Percentiles rank a stretch among this genome's conserved stretches.
phyloP scores from a whole-genome alignment of 148 eudicot genomes.

The Fallopia convolvulus region DNA sequence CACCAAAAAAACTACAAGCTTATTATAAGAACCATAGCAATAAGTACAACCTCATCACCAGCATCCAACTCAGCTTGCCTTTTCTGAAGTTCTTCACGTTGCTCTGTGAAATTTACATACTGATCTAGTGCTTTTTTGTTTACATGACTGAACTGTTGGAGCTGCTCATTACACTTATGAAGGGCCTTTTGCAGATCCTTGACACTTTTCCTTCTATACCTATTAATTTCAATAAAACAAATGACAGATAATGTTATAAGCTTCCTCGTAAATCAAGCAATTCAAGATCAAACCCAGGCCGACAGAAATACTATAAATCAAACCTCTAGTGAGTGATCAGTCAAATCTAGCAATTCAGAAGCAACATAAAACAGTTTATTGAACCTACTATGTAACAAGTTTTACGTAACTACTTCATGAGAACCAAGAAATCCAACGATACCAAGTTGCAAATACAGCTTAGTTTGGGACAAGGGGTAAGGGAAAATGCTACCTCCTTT shows the following conservation, averaged over 20 bases:
- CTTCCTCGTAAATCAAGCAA: neutral
- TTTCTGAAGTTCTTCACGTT: conserved; percentile 91
- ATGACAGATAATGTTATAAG: neutral
- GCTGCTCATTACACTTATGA: conserved; percentile 89
- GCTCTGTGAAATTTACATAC: conserved; percentile 94
- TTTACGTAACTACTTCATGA: neutral
- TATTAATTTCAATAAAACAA: conserved; percentile 15
- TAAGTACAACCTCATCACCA: conserved; percentile 77
- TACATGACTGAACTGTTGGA: conserved; percentile 94
- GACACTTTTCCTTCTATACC: conserved; percentile 62
- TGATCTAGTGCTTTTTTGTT: conserved; percentile 99
- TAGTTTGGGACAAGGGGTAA: too few species aligned
- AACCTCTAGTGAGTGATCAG: neutral
- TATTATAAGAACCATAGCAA: neutral
- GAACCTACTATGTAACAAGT: neutral
- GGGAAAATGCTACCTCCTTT: neutral
- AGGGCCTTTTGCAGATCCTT: conserved; percentile 90
- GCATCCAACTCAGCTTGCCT: conserved; percentile 96
- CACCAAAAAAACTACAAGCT: neutral
- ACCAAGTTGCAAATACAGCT: neutral
- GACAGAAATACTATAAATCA: neutral
- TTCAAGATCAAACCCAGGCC: neutral
- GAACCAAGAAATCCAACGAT: neutral
- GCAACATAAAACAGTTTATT: neutral
- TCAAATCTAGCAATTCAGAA: neutral